These are phyloP conservation scores for Oryza officinalis DNA, from an alignment of 176 grass and related monocot genomes.

Conservation along the genomic window DNA sequence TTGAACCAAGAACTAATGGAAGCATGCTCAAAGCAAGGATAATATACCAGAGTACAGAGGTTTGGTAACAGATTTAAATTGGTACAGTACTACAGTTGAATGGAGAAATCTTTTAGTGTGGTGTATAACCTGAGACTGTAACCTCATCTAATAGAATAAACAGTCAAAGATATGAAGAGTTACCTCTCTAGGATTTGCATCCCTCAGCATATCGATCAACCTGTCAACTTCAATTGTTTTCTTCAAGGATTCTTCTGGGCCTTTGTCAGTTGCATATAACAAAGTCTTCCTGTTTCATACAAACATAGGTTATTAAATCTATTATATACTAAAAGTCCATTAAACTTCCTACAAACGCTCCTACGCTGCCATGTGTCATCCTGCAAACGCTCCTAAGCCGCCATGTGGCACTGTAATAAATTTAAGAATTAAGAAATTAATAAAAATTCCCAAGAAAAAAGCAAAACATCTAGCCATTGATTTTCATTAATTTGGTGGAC, in stretches of 20 bases:
- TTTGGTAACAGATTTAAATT: neutral
- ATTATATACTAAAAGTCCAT: too few species aligned
- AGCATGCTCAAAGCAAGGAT: slow-evolving; percentile 7
- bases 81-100: neutral
- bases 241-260: slow-evolving; percentile 73
- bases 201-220: slow-evolving; percentile 78
- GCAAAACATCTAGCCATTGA: too few species aligned
- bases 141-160: neutral
- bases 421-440: too few species aligned
- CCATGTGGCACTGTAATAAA: too few species aligned
- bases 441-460: too few species aligned
- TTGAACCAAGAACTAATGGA: neutral
- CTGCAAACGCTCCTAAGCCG: too few species aligned
- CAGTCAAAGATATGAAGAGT: slow-evolving; percentile 22
- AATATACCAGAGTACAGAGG: neutral
- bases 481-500: too few species aligned
- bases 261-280: slow-evolving; percentile 55
- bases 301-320: slow-evolving; percentile 12
- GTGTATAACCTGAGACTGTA: slow-evolving; percentile 1
- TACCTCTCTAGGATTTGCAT: slow-evolving; percentile 81
- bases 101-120: neutral
- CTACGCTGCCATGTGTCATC: too few species aligned
- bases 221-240: slow-evolving; percentile 80
- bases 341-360: too few species aligned
- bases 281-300: slow-evolving; percentile 58